A percentile compares a stretch with the other conserved stretches of the same genome.
Conservation (phyloP, 768 basidiomycete species). For the Mycena galericulata region DNA sequence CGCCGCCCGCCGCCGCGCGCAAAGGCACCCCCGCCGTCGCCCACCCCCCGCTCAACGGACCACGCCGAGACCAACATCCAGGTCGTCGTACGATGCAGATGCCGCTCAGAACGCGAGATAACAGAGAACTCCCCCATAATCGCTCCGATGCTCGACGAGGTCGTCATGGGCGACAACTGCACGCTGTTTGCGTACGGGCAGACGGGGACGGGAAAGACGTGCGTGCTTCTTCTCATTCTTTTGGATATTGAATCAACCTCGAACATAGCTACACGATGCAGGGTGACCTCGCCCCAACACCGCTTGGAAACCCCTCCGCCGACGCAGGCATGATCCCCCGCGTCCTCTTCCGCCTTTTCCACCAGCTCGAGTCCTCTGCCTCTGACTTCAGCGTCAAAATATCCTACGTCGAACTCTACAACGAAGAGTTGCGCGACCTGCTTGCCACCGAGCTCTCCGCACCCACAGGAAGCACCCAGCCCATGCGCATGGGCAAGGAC, state of each 20-base stretch:
- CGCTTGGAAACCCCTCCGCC: constrained; percentile 87
- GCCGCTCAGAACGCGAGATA: too few species aligned
- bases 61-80: too few species aligned
- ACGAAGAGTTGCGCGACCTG: constrained; percentile 97
- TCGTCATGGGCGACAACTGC: constrained; percentile 96
- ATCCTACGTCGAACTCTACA: constrained; percentile 96
- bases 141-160: constrained; percentile 95
- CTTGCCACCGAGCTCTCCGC: constrained; percentile 82
- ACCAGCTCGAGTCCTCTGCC: constrained; percentile 81
- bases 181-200: constrained; percentile 98
- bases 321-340: constrained; percentile 98
- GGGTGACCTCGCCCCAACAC: constrained; percentile 87
- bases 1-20: too few species aligned
- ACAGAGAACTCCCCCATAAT: too few species aligned
- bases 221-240: constrained; percentile 1
- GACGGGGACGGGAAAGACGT: constrained; percentile 99
- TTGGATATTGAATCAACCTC: constrained; percentile 12
- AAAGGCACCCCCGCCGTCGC: too few species aligned
- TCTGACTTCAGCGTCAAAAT: constrained; percentile 93
- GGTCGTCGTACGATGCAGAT: too few species aligned
- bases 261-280: constrained; percentile 96
- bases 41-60: too few species aligned
- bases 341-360: constrained; percentile 90
- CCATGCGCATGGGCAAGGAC: constrained; percentile 75
- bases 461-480: constrained; percentile 75